Evolutionary conservation across 2,329 filamentous ascomycete species (phyloP).

Genomic region (Botryotinia convoluta): DNA sequence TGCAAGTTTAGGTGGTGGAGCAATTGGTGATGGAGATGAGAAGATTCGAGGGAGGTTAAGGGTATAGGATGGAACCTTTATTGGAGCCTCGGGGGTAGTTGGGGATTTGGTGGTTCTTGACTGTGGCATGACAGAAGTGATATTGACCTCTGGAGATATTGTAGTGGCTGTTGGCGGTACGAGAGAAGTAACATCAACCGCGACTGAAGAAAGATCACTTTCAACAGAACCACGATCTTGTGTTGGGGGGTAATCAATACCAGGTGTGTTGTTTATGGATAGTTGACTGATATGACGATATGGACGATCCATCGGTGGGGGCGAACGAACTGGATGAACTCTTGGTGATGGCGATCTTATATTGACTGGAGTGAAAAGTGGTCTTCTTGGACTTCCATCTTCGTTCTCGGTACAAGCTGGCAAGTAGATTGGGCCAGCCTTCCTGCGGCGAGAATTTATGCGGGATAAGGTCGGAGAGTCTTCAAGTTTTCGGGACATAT

Average conservation of each 20-base stretch:
- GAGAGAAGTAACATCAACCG: not conserved
- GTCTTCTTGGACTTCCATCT: not conserved
- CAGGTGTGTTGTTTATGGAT: not conserved
- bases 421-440: not conserved
- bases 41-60: not conserved
- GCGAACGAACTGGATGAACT: not conserved
- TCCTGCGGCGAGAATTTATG: not conserved
- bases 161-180: not conserved
- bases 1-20: not conserved
- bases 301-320: conserved; percentile 10
- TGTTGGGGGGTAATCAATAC: no score
- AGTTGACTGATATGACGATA: conserved; percentile 16
- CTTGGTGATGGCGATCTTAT: not conserved
- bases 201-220: not conserved
- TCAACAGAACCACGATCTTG: not conserved
- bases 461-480: not conserved
- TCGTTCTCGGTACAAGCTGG: not conserved
- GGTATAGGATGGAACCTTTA: not conserved
- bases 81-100: not conserved
- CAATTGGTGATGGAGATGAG: conserved; percentile 3
- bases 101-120: not conserved
- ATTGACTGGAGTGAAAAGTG: not conserved
- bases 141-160: not conserved
- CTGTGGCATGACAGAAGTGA: not conserved
- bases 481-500: not conserved